These are phyloP conservation scores for Aurifilum marmelostoma DNA, from an alignment of 2,329 filamentous ascomycete genomes.

Conservation along the genomic window DNA sequence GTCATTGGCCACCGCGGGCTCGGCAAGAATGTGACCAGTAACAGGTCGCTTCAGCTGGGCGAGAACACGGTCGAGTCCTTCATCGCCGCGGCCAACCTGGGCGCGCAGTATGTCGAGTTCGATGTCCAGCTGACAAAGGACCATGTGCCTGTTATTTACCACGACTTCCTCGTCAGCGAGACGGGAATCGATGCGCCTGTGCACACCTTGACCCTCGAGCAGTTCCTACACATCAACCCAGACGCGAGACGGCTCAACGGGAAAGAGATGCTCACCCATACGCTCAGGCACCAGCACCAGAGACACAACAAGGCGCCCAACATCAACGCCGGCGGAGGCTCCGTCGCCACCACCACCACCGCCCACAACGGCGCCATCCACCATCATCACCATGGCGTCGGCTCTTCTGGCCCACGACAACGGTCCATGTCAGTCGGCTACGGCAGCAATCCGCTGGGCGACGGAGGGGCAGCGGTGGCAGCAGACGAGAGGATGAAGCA, in stretches of 20 bases:
- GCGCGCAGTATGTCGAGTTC: conserved; percentile 74
- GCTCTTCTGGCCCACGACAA: conserved; percentile 40
- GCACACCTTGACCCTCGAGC: conserved; percentile 90
- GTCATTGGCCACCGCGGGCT: conserved; percentile 73
- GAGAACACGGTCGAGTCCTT: conserved; percentile 97
- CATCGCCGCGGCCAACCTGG: conserved; percentile 91
- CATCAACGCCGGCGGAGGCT: not conserved
- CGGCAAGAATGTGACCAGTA: conserved; percentile 85
- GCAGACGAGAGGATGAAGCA: conserved; percentile 92
- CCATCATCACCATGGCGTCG: not conserved
- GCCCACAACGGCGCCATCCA: not conserved
- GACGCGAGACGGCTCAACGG: conserved; percentile 52
- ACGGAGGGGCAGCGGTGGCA: conserved; percentile 42
- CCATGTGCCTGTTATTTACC: conserved; percentile 96
- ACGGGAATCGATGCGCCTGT: conserved; percentile 97
- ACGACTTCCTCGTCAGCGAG: conserved; percentile 97
- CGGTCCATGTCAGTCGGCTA: conserved; percentile 61
- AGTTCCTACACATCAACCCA: conserved; percentile 86
- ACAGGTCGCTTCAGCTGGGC: conserved; percentile 87
- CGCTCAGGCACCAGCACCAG: conserved; percentile 30
- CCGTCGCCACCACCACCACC: not conserved
- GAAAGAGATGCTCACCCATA: conserved; percentile 40
- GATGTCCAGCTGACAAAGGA: conserved; percentile 99
- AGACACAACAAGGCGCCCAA: not conserved
- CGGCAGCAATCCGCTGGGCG: conserved; percentile 38